Evolutionary conservation across 2,329 filamentous ascomycete genomes (phyloP).

Genomic region (Beauveria asiatica): DNA sequence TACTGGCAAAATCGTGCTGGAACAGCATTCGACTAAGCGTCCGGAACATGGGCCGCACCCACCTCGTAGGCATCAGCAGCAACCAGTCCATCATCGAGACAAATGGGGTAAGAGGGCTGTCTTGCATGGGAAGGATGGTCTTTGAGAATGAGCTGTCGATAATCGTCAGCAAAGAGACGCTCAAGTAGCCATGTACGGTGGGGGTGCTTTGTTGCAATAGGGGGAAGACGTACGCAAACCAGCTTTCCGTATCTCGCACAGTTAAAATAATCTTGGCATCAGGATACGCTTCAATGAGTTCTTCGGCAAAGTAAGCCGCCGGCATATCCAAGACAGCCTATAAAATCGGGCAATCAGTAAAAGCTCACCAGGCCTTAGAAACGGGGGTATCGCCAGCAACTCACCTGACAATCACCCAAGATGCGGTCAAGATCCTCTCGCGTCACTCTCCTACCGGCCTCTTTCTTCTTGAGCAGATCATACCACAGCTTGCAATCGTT

Average conservation of each 20-base stretch:
- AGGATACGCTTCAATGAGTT: constrained; percentile 4
- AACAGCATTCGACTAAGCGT: not conserved
- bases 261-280: constrained; percentile 7
- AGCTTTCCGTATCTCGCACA: constrained; percentile 2
- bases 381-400: not conserved
- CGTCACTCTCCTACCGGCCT: not conserved
- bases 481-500: constrained; percentile 8
- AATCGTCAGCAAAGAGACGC: not conserved
- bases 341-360: not conserved
- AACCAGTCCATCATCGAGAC: not conserved
- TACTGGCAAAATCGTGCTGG: not conserved
- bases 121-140: not conserved
- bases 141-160: not conserved
- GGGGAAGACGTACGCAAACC: constrained; percentile 1
- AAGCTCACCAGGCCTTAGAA: too few relatives aligned
- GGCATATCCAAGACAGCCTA: constrained; percentile 7
- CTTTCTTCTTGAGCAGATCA: not conserved
- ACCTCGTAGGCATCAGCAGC: constrained; percentile 5
- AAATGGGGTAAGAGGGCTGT: not conserved
- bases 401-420: constrained; percentile 2
- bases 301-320: constrained; percentile 1
- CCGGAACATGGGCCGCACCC: not conserved
- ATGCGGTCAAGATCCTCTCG: constrained; percentile 3
- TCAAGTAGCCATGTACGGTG: not conserved
- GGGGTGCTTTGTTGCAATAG: not conserved